These are phyloP conservation scores for Mycothermus thermophilus DNA, from an alignment of 495 filamentous ascomycete species.

Conservation along the genomic window DNA sequence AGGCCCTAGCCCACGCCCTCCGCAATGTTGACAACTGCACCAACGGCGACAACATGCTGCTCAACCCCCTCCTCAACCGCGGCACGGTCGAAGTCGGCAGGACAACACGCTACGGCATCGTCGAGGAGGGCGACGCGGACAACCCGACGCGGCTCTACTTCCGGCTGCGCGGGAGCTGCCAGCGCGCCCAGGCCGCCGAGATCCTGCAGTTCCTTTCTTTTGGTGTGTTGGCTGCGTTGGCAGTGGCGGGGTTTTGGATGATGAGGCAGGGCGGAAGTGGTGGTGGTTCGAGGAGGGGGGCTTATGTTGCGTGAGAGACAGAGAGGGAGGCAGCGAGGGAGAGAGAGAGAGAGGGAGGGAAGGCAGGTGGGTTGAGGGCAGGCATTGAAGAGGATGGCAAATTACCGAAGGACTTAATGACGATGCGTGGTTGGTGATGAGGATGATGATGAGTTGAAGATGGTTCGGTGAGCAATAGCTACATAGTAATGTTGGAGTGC, in stretches of 20 bases:
- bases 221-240: constrained; percentile 12
- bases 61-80: constrained; percentile 24
- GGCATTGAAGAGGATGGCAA: not conserved
- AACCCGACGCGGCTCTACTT: not conserved
- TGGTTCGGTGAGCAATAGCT: too few species aligned
- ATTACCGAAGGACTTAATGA: not conserved
- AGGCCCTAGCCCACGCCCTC: constrained; percentile 36
- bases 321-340: not conserved
- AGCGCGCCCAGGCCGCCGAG: constrained; percentile 21
- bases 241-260: constrained; percentile 10
- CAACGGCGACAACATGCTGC: constrained; percentile 6
- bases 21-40: constrained; percentile 21
- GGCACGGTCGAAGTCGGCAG: constrained; percentile 13
- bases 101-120: constrained; percentile 9
- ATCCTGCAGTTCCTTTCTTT: constrained; percentile 25
- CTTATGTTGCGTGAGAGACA: constrained; percentile 10
- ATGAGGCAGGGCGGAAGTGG: constrained; percentile 1
- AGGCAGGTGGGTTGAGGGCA: too few species aligned
- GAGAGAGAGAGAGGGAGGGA: not conserved
- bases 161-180: constrained; percentile 17
- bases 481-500: too few species aligned
- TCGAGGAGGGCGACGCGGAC: not conserved
- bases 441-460: too few species aligned
- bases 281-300: not conserved
- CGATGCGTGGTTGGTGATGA: too few species aligned